These are phyloP conservation scores for Fomitiporia mediterranea DNA, from an alignment of 1,284 basidiomycete species.

Conservation along the genomic window DNA sequence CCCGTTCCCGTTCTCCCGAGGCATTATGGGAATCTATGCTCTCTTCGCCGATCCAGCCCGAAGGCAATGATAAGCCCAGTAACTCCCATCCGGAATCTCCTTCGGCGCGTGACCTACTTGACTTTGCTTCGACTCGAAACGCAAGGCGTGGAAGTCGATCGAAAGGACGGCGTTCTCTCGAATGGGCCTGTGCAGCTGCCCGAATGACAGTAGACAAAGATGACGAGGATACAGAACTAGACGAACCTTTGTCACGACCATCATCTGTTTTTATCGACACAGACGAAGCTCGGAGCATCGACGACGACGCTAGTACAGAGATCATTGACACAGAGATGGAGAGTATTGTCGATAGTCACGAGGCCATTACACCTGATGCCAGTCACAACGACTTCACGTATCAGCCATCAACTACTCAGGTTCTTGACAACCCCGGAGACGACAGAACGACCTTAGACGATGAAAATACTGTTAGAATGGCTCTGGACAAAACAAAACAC, in stretches of 20 bases:
- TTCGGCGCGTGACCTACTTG: constrained; percentile 15
- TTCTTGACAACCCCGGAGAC: background rate
- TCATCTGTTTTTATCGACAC: background rate
- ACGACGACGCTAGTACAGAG: constrained; percentile 12
- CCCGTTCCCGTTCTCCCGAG: background rate
- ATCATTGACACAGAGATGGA: constrained; percentile 15
- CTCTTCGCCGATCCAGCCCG: constrained; percentile 17
- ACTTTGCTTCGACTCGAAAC: constrained; percentile 14
- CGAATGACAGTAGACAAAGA: constrained; percentile 10
- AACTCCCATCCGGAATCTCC: constrained; percentile 1
- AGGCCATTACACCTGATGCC: constrained; percentile 17
- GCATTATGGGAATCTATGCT: constrained; percentile 19
- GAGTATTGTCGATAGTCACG: constrained; percentile 15
- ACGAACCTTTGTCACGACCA: background rate
- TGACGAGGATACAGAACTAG: background rate
- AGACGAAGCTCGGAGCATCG: background rate
- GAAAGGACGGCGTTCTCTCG: constrained; percentile 9
- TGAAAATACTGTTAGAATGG: background rate
- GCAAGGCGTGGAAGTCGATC: background rate
- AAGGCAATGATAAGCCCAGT: background rate
- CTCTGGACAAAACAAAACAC: background rate
- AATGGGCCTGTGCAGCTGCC: constrained; percentile 21
- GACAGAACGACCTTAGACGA: background rate
- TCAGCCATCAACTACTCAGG: background rate
- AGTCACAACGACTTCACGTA: constrained; percentile 7